Conservation (phyloP, 2,329 filamentous ascomycete species). For the Fusarium sp. region DNA sequence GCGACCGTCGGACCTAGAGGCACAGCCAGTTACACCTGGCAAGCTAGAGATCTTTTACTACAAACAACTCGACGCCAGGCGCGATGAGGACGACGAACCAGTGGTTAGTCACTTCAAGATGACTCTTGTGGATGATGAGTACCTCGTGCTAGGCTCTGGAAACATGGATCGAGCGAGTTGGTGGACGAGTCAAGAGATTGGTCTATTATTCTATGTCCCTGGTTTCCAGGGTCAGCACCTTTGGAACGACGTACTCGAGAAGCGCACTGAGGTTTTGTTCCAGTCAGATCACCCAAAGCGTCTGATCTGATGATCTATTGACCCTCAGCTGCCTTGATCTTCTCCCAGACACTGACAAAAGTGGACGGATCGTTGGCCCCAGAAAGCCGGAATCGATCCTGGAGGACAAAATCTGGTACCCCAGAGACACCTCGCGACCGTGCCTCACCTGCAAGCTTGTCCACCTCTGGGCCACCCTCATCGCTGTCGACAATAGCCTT, state of each 20-base stretch:
- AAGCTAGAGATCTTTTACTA: constrained; percentile 73
- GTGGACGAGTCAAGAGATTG: constrained; percentile 89
- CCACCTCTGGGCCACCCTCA: constrained; percentile 63
- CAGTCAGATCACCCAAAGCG: constrained; percentile 42
- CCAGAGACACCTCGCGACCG: constrained; percentile 66
- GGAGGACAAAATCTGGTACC: constrained; percentile 82
- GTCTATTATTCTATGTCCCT: constrained; percentile 71
- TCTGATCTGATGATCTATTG: constrained; percentile 15
- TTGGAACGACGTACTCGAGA: constrained; percentile 58
- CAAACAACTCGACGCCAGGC: constrained; percentile 55
- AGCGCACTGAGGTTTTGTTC: constrained; percentile 56
- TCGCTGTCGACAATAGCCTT: constrained; percentile 59
- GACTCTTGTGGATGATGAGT: constrained; percentile 78
- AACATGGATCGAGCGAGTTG: constrained; percentile 90
- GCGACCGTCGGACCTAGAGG: constrained; percentile 57
- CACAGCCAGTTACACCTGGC: constrained; percentile 61
- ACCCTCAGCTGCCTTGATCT: constrained; percentile 59
- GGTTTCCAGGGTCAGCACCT: constrained; percentile 55
- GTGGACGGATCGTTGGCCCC: constrained; percentile 78
- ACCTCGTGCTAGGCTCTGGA: constrained; percentile 81
- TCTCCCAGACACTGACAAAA: constrained; percentile 77
- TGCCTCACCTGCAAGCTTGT: constrained; percentile 51
- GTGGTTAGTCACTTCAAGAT: constrained; percentile 85
- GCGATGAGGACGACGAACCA: constrained; percentile 66
- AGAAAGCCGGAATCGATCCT: constrained; percentile 75